Evolutionary conservation across 1,284 basidiomycete genomes (phyloP), one percentile per base, ranked within the genome.

Genomic region (Amylostereum chailletii): DNA sequence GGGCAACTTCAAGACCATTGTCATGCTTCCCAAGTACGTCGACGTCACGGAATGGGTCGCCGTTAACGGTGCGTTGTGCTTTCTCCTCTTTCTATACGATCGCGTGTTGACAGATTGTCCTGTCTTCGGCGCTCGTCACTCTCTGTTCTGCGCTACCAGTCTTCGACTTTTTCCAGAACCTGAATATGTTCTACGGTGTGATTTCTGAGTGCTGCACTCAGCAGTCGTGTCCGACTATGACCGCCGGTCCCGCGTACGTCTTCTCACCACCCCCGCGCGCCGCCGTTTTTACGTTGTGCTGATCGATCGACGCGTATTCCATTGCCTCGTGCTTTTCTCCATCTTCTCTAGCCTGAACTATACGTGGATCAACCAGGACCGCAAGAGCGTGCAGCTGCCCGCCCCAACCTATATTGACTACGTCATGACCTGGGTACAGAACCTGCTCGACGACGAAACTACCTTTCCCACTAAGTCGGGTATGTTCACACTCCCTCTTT

Each of bases 11-110:
- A 97, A 97, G 72, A 98, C 94, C 1, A 98, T 99, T 58, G 94
- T 98, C 38, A 90, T 94, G 70, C 79, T 96, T 36, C 96, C 96
- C 19, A 97, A 97, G 66, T 98, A 95, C 63, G 90, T 94, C 39
- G 92, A 96, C 65, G 90, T 94, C 47, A 94, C 93, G 79, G 96
- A 99, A 68, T 99, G 96, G 96, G 92, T 99, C 33, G 95, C 94
- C 1, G 88, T 96, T 52, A 97, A 98, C 63, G 78, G 94, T 97
- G 64, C 64, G 90, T 74, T 29, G 44, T 50, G 19, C 8, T 6
- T 7, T 32, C 30, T 47, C 6, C 41, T 45, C 34, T 29, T 39
- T 37, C 42, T 43, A 31, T 34, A 31, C 33, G 19, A 19, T 19
- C 19, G 19, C 50, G 42, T 44, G 32, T 48, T 40, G 27, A 10